phyloP scores from a whole-genome alignment of 2,329 filamentous ascomycete genomes.

The Aureobasidium sp. region DNA sequence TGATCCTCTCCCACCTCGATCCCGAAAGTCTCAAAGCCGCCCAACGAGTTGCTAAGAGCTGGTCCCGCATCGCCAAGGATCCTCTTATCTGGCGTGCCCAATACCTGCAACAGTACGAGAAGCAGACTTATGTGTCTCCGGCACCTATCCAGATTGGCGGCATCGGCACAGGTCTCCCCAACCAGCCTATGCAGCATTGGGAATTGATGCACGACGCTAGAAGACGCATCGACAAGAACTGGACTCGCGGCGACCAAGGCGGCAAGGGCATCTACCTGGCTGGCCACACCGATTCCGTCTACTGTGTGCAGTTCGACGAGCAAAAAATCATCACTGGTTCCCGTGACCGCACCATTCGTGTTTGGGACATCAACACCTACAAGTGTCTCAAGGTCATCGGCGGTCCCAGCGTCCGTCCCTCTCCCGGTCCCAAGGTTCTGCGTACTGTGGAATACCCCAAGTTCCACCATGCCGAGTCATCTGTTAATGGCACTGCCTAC shows the following conservation, averaged over 20 bases:
- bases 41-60: constrained; percentile 51
- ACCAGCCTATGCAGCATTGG: constrained; percentile 66
- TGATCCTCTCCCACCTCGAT: constrained; percentile 55
- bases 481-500: constrained; percentile 41
- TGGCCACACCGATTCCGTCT: constrained; percentile 91
- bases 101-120: constrained; percentile 51
- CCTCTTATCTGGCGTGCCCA: constrained; percentile 56
- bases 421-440: constrained; percentile 36
- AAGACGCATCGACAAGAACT: constrained; percentile 67
- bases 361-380: constrained; percentile 91
- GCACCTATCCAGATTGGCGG: constrained; percentile 43
- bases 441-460: constrained; percentile 37
- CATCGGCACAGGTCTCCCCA: constrained; percentile 43
- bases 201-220: constrained; percentile 75
- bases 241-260: constrained; percentile 58
- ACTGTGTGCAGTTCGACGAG: constrained; percentile 98
- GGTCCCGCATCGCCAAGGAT: constrained; percentile 50
- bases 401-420: constrained; percentile 56
- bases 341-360: constrained; percentile 86
- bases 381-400: constrained; percentile 82
- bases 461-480: constrained; percentile 34
- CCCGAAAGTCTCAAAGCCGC: constrained; percentile 48
- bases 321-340: constrained; percentile 96
- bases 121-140: constrained; percentile 39
- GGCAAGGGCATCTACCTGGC: constrained; percentile 82